Base-by-base conservation (phyloP, 2,329 filamentous ascomycete species). In the Ascochyta clinopodiicola region DNA sequence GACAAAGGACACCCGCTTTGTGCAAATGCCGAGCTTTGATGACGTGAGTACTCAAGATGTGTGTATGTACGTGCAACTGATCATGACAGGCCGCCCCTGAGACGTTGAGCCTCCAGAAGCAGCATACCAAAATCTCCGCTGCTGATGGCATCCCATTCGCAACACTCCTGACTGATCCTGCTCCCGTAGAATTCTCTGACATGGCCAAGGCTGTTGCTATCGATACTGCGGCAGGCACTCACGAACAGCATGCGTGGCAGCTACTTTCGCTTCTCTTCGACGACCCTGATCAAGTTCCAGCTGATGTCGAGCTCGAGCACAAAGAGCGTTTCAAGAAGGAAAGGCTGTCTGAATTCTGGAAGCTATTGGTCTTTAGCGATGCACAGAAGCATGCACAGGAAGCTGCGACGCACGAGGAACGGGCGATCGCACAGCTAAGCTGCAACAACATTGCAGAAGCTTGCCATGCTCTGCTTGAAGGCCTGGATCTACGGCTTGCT, bases 211-310 rank as follows among this genome's bases (percentile, higher is more conserved):
- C 73, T 17, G 74, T 77, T 12, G 67, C 75, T 36, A 75, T 57
- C 31, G 69, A 72, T 29, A 76, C 75, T 6, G 58, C 67, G 3
- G 71, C 71, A 49, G 76, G 77, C 13, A 56, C 59, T 19, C 85
- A 91, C 53, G 91, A 96, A 75, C 86, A 87, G 67, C 81, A 86
- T 13, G 86, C 95, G 1, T 99, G 96, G 95, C 85, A 91, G 57
- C 81, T 99, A 32, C 88, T 91, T 1, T 90, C 90, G 53, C 88
- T 97, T 34, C 82, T 99, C 3, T 99, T 96, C 69, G 92, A 96
- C 62, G 81, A 87, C 10, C 46, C 56, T 21, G 62, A 70, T 38
- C 63, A 69, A 4, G 51, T 70, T 2, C 64, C 72, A 10, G 62
- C 69, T 6, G 78, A 78, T 15, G 70, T 82, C 27, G 75, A 79